Base-by-base conservation (phyloP, 1,139 yeast species). In the Diutina neorugosa region DNA sequence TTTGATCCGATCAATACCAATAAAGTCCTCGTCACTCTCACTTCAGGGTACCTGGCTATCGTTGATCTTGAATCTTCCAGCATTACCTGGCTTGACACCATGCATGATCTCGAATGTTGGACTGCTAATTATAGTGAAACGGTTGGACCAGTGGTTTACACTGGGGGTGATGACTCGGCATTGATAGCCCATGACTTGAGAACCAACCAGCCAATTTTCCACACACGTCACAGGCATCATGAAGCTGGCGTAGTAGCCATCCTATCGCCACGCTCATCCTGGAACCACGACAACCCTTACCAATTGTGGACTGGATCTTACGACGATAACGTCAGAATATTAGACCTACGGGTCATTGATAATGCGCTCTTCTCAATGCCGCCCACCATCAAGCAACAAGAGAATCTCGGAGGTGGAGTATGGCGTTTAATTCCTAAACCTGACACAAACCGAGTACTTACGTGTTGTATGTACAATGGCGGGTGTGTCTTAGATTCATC, bases 391-490 rank as follows among this genome's bases (percentile, higher is more conserved):
- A 58, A 64, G 5, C 64, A 70, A 21, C 69, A 70, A 52, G 68
- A 73, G 44, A 78, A 84, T 53, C 69, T 91, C 1, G 93, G 91
- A 0, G 98, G 98, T 7, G 98, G 98, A 1, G 98, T 91, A 2
- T 93, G 98, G 98, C 71, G 96, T 59, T 73, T 93, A 54, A 69
- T 82, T 2, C 96, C 96, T 2, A 71, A 78, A 43, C 83, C 85
- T 0, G 62, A 63, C 12, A 78, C 75, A 53, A 64, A 76, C 52
- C 64, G 79, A 55, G 70, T 91, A 0, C 69, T 91, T 53, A 82
- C 83, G 0, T 91, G 98, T 63, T 89, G 97, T 63, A 93, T 93
- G 98, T 91, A 93, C 62, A 93, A 89, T 60, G 98, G 98, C 14
- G 96, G 96, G 0, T 73, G 91, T 54, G 70, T 90, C 1, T 67